Evolutionary conservation across 1,139 yeast species (phyloP), one percentile per base, ranked within the genome.

Genomic region (Geotrichum restrictum): DNA sequence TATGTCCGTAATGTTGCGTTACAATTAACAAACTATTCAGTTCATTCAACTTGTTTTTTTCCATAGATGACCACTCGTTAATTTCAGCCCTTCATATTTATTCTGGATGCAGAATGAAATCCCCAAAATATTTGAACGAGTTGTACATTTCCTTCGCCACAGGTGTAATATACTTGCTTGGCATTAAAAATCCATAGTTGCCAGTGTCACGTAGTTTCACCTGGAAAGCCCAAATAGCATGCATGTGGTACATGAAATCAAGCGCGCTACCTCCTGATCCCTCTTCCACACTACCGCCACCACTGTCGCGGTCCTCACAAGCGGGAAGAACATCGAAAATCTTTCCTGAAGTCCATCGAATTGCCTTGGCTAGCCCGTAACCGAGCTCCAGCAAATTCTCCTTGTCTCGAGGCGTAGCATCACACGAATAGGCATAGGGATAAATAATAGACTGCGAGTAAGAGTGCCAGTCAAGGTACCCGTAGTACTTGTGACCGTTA

Each of bases 211-310:
- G 77, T 56, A 88, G 73, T 67, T 88, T 86, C 56, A 88, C 71
- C 62, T 86, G 95, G 70, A 82, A 85, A 1, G 95, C 94, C 89
- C 93, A 87, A 63, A 74, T 80, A 0, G 94, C 95, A 56, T 82
- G 78, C 63, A 83, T 78, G 66, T 85, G 88, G 65, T 88, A 87
- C 93, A 88, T 85, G 66, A 76, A 88, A 64, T 88, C 96, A 62
- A 88, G 74, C 1, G 88, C 84, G 10, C 89, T 80, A 2, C 96
- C 96, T 2, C 91, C 77, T 3, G 94, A 93, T 65, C 83, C 72
- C 37, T 83, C 87, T 65, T 85, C 93, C 8, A 81, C 78, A 8
- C 29, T 24, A 14, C 38, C 46, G 8, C 41, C 41, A 19, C 38
- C 37, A 16, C 63, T 60, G 59, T 82, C 85, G 60, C 84, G 82